Conservation (phyloP, 1,139 yeast genomes). For the Schizosaccharomyces versatilis region DNA sequence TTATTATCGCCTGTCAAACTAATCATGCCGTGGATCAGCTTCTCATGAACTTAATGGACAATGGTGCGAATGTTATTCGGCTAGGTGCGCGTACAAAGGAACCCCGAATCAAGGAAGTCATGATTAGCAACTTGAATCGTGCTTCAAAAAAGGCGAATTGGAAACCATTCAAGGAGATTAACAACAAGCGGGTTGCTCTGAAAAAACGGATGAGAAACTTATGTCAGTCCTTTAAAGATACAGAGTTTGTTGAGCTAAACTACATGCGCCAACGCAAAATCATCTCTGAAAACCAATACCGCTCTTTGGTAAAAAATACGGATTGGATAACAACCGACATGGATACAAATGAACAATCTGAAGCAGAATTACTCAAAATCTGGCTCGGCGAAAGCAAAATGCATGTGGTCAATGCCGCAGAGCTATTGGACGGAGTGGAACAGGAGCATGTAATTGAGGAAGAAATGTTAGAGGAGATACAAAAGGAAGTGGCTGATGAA, state of each 20-base stretch:
- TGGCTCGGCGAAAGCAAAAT: not conserved
- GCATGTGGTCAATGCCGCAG: not conserved
- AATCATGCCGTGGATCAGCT: constrained; percentile 1
- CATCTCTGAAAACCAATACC: not conserved
- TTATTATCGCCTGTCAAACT: not conserved
- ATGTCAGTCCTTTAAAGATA: not conserved
- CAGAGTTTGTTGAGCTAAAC: not conserved
- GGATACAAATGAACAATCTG: not conserved
- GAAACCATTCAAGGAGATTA: not conserved
- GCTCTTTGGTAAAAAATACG: not conserved
- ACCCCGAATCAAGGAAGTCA: not conserved
- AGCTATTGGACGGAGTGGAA: not conserved
- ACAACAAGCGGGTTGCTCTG: not conserved
- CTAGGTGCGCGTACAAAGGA: not conserved
- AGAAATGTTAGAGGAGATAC: not conserved
- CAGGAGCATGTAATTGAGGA: not conserved
- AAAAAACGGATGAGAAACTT: not conserved
- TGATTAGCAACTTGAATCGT: not conserved
- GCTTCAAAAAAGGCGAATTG: not conserved
- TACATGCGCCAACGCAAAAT: not conserved
- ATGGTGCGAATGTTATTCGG: not conserved
- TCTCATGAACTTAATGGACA: not conserved
- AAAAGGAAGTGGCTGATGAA: not conserved
- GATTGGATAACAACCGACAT: not conserved
- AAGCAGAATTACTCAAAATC: not conserved